phyloP scores from a whole-genome alignment of 2,329 filamentous ascomycete genomes.

The Diplodia scrobiculata region DNA sequence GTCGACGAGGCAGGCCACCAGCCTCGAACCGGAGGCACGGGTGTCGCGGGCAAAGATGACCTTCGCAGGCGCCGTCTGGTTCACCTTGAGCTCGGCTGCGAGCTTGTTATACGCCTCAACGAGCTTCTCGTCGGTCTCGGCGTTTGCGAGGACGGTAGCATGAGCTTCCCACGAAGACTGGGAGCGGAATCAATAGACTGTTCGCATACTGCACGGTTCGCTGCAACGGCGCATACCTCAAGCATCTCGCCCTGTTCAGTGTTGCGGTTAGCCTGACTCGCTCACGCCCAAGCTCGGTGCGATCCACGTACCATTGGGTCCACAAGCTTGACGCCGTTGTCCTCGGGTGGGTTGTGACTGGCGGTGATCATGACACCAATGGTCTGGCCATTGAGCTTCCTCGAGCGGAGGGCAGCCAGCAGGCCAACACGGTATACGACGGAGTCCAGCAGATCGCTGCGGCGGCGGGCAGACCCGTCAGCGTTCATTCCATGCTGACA shows the following conservation, averaged over 20 bases:
- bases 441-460: conserved; percentile 77
- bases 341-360: conserved; percentile 65
- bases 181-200: conserved; percentile 24
- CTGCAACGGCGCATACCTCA: conserved; percentile 59
- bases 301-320: conserved; percentile 73
- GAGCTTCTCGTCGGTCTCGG: conserved; percentile 71
- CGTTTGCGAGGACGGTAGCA: conserved; percentile 87
- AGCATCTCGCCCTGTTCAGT: conserved; percentile 79
- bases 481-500: conserved; percentile 40
- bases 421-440: conserved; percentile 92
- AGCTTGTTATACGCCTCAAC: conserved; percentile 62
- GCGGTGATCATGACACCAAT: conserved; percentile 83
- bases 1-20: conserved; percentile 76
- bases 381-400: conserved; percentile 83
- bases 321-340: conserved; percentile 76
- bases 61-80: conserved; percentile 65
- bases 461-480: conserved; percentile 33
- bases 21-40: conserved; percentile 81
- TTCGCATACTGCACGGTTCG: not conserved
- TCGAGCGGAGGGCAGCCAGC: conserved; percentile 82
- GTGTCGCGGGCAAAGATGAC: conserved; percentile 93
- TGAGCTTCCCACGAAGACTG: conserved; percentile 83
- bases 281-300: conserved; percentile 5
- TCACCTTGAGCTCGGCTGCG: conserved; percentile 74
- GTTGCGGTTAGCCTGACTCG: conserved; percentile 32